Evolutionary conservation across 352 stramenopile species (phyloP).

Genomic region (Phytophthora constricta): DNA sequence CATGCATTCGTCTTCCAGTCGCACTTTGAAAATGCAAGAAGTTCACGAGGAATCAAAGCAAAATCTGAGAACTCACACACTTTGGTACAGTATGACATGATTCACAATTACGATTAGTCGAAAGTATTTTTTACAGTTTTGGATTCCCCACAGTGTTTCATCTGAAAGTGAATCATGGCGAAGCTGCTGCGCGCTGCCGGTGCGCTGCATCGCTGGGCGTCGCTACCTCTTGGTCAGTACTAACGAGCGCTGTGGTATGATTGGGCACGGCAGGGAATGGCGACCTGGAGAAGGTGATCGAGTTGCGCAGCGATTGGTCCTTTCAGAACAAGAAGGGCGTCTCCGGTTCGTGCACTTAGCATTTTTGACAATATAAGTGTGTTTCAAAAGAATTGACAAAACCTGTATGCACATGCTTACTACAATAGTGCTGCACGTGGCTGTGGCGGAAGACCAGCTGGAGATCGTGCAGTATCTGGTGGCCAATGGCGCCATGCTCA

Average conservation of each 20-base stretch:
- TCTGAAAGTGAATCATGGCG: slow-evolving; percentile 33
- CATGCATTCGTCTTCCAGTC: too few species aligned
- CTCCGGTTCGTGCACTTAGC: slow-evolving; percentile 46
- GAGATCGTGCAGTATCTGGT: slow-evolving; percentile 78
- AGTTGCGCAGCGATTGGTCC: slow-evolving; percentile 69
- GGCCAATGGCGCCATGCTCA: slow-evolving; percentile 67
- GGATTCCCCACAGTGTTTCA: too few species aligned
- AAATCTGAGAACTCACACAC: too few species aligned
- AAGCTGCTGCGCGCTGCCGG: slow-evolving; percentile 56
- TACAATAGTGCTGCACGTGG: slow-evolving; percentile 65
- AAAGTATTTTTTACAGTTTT: too few species aligned
- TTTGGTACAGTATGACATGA: too few species aligned
- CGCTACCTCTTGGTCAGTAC: not conserved
- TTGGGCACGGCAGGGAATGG: slow-evolving; percentile 61
- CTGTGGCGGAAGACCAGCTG: slow-evolving; percentile 74
- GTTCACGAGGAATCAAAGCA: too few species aligned
- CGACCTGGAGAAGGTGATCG: slow-evolving; percentile 74
- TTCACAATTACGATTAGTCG: too few species aligned
- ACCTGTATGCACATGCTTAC: not conserved
- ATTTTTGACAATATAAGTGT: not conserved
- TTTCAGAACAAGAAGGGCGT: slow-evolving; percentile 88
- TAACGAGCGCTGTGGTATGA: not conserved
- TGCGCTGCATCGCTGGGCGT: slow-evolving; percentile 12
- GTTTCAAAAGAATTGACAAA: not conserved
- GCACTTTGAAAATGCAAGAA: too few species aligned